Base-by-base conservation (phyloP, 306 rosid species). In the apple (Malus domestica) region DNA sequence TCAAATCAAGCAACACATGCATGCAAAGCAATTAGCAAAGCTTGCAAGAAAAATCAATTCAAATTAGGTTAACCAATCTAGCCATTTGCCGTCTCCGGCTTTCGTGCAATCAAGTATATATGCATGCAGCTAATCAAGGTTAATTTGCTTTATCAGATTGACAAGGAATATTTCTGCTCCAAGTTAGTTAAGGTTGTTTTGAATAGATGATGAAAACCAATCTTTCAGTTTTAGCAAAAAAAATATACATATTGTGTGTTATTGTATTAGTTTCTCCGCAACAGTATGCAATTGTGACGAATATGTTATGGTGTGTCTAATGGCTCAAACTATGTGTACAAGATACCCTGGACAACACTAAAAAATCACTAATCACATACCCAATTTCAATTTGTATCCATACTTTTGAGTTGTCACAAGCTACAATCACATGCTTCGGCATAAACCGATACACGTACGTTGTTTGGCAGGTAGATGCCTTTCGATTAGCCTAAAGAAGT, bases 131-230 rank as follows among this genome's bases (percentile, higher is more conserved):
- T 10, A 62, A 61, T 14, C 29, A 58, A 58, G 78, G 46, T 18
- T 63, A 40, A 63, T 66, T 66, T 15, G 57, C 19, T n/a, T 2
- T 18, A 9, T 19, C 33, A 45, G 22, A 15, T 66, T 67, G 32
- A 40, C 78, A 18, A 15, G 71, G 46, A 35, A 69, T 0, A 5
- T 20, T 32, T 38, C 10, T 44, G 68, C 81, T 71, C 12, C 10
- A 12, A 20, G 33, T 71, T 76, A 35, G 81, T 75, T 81, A 49
- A 71, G 57, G 67, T 72, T 72, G 85, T 75, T 77, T 72, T 71
- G 78, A 55, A 51, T 51, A 51, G 57, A 59, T 6, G 5, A 72
- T 58, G 11, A 73, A 73, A n/a, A 13, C 33, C 62, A 3, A 57
- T 20, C 6, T 15, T 49, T 49, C 55, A 15, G 55, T 49, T 15